These are phyloP conservation scores for Clausena lansium DNA, from an alignment of 345 rosid species.

Conservation along the genomic window DNA sequence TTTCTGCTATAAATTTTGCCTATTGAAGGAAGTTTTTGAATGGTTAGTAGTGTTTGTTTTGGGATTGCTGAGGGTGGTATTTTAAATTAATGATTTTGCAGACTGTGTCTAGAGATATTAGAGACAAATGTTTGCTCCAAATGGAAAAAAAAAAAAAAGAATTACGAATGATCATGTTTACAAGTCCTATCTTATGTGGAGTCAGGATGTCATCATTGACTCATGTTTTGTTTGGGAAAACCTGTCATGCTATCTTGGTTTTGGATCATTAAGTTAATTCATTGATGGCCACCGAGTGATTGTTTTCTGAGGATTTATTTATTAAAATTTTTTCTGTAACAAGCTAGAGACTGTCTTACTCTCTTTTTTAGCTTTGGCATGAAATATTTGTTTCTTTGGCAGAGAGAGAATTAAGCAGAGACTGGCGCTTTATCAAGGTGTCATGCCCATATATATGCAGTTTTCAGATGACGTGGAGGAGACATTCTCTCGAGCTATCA, in stretches of 20 bases:
- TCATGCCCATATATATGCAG: conserved; percentile 77
- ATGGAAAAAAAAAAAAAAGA: not conserved
- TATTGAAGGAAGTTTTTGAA: not conserved
- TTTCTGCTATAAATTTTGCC: not conserved
- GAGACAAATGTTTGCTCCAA: not conserved
- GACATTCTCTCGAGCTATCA: conserved; percentile 74
- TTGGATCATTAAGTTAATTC: not conserved
- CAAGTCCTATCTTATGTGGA: not conserved
- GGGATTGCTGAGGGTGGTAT: not conserved
- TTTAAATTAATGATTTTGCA: not conserved
- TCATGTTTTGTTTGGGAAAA: not conserved
- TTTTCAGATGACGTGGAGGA: conserved; percentile 90
- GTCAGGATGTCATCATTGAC: not conserved
- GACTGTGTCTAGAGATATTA: not conserved
- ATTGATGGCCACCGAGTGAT: not conserved
- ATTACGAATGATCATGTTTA: not conserved
- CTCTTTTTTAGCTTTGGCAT: not conserved
- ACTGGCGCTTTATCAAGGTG: conserved; percentile 84
- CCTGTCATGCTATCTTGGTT: not conserved
- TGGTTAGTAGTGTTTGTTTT: not conserved
- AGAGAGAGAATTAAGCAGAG: conserved; percentile 93
- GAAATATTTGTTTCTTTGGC: conserved; percentile 18
- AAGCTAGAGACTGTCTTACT: not conserved
- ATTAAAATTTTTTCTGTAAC: not conserved
- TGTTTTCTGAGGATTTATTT: conserved; percentile 2